A percentile compares a stretch with the other conserved stretches of the same genome.
phyloP scores from a whole-genome alignment of 2,329 filamentous ascomycete species.

The Xylariaceae sp. region DNA sequence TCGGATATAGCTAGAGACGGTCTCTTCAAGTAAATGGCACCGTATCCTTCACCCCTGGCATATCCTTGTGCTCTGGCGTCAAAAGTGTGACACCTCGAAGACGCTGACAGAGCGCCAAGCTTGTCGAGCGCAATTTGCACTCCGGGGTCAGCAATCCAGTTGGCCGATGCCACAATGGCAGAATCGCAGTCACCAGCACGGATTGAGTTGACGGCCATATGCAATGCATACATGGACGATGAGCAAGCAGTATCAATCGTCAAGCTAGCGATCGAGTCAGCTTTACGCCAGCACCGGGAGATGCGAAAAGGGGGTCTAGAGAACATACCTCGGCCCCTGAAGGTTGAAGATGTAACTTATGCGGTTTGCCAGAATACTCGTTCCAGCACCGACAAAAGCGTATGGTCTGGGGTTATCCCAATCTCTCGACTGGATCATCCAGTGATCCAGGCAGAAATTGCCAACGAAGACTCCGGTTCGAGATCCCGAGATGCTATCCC shows the following conservation, averaged over 20 bases:
- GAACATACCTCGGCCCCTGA: constrained; percentile 32
- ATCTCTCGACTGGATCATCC: constrained; percentile 19
- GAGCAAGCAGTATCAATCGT: constrained; percentile 36
- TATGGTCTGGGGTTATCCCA: constrained; percentile 19
- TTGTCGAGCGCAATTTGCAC: constrained; percentile 17
- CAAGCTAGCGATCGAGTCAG: constrained; percentile 24
- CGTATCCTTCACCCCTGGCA: constrained; percentile 19
- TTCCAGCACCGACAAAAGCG: constrained; percentile 10
- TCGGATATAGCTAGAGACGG: constrained; percentile 7
- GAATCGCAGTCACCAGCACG: constrained; percentile 17
- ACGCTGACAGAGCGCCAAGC: constrained; percentile 19
- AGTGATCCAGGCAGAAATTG: constrained; percentile 27
- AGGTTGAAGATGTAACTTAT: constrained; percentile 31
- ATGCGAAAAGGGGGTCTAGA: not conserved
- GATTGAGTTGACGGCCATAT: constrained; percentile 23
- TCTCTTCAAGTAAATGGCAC: constrained; percentile 23
- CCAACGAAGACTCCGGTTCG: constrained; percentile 31
- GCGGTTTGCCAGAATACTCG: constrained; percentile 21
- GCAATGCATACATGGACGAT: constrained; percentile 31
- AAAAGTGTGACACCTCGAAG: constrained; percentile 17
- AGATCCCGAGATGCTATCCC: constrained; percentile 18
- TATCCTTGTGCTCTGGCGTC: constrained; percentile 22
- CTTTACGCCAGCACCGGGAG: not conserved
- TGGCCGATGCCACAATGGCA: constrained; percentile 29
- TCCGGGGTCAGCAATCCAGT: constrained; percentile 26